phyloP scores from a whole-genome alignment of 805 yeast species.

The Ogataea thermomethanolica region DNA sequence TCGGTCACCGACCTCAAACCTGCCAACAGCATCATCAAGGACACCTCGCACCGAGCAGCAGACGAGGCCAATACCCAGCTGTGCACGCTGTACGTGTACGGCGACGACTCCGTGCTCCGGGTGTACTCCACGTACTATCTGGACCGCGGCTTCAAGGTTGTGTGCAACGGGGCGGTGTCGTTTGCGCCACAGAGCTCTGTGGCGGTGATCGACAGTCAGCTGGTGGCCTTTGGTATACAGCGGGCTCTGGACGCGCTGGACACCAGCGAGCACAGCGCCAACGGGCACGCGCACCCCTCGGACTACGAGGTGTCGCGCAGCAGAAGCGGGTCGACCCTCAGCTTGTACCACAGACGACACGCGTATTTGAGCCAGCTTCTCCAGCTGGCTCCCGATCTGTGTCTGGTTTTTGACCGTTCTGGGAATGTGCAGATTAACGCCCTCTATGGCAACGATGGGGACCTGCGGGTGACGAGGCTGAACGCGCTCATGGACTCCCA shows the following conservation, averaged over 20 bases:
- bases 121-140: conserved; percentile 68
- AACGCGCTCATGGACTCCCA: conserved; percentile 17
- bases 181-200: conserved; percentile 26
- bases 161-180: conserved; percentile 51
- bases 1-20: conserved; percentile 25
- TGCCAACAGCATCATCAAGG: conserved; percentile 27
- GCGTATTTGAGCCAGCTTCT: conserved; percentile 25
- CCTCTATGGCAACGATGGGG: conserved; percentile 47
- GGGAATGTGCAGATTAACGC: conserved; percentile 45
- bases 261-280: conserved; percentile 5
- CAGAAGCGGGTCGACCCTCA: conserved; percentile 16
- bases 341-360: conserved; percentile 15
- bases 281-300: background rate
- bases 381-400: conserved; percentile 35
- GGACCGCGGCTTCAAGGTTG: conserved; percentile 54
- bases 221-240: conserved; percentile 30
- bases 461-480: conserved; percentile 41
- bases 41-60: background rate
- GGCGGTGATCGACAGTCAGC: conserved; percentile 37
- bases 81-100: conserved; percentile 61
- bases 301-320: conserved; percentile 11
- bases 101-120: conserved; percentile 55
- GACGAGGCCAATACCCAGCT: conserved; percentile 28
- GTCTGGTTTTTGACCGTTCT: conserved; percentile 38
- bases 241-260: conserved; percentile 22